Evolutionary conservation across 768 basidiomycete species (phyloP), one percentile per base, ranked within the genome.

Genomic region (Gymnopilus junonius): DNA sequence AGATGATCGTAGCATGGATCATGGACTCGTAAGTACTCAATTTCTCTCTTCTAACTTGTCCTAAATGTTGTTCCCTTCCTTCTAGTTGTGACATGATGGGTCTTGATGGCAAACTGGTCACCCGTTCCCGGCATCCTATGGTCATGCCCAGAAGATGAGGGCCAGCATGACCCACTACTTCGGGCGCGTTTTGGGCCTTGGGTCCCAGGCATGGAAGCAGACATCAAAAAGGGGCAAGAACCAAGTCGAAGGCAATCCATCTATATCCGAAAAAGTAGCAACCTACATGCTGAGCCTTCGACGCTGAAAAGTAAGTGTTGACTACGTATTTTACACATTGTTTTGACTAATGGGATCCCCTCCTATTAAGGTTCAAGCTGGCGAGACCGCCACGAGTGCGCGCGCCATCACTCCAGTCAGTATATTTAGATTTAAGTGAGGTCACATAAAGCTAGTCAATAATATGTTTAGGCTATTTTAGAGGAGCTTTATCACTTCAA

Each of bases 101-200:
- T 11, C 60, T 69, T 17, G 61, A 69, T 23, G 58, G 65, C 17
- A 50, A 51, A 31, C 34, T 34, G 11, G 23, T 50, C 1, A 65
- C 43, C 0, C 53, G 58, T 3, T n/a, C 64, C 3, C 64, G 66
- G 1, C 56, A n/a, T 65, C 70, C 4, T 79, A 74, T 42, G 51
- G 64, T 1, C 73, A 78, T 70, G 76, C 77, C 0, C 77, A 78
- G 56, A 78, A 78, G 54, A 75, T 79, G 72, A 53, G 75, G 3
- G 75, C 6, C 1, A 64, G 71, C 2, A 67, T 70, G 46, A 74
- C 73, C 0, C 73, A 74, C 63, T 67, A 63, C 5, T 76, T 77
- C 62, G 70, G 72, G 6, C 68, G 66, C 17, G 50, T 71, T 11
- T 56, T 63, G 45, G 69, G 70, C 2, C 62, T 73, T 12, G 69